These are phyloP conservation scores for Rhizopogon sp. DNA, from an alignment of 768 basidiomycete genomes.

Conservation along the genomic window DNA sequence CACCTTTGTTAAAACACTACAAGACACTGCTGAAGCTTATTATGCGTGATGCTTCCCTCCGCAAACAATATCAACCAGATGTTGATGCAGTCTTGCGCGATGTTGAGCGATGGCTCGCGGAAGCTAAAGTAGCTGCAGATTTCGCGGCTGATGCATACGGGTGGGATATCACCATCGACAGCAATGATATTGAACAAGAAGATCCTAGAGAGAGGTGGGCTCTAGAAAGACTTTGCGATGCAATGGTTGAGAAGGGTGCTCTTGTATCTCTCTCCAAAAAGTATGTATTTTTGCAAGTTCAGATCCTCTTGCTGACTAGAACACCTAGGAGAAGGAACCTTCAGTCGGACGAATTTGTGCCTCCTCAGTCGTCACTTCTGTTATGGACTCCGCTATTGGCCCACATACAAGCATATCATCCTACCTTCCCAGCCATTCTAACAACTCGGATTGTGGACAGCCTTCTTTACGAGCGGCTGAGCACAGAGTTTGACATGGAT, in stretches of 20 bases:
- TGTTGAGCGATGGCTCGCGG: constrained; percentile 75
- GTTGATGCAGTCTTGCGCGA: constrained; percentile 50
- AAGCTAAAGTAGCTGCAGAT: constrained; percentile 61
- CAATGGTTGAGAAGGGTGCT: constrained; percentile 62
- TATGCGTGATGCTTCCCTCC: constrained; percentile 60
- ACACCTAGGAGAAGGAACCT: constrained; percentile 50
- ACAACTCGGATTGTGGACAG: constrained; percentile 38
- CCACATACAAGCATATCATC: constrained; percentile 53
- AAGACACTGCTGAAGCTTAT: constrained; percentile 61
- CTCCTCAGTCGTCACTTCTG: constrained; percentile 46
- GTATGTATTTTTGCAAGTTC: constrained; percentile 36
- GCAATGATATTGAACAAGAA: constrained; percentile 27
- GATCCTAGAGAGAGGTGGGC: constrained; percentile 63
- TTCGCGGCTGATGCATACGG: constrained; percentile 39
- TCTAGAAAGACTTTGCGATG: constrained; percentile 61
- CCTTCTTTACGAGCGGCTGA: constrained; percentile 20
- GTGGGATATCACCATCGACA: constrained; percentile 34
- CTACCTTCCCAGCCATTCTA: constrained; percentile 47
- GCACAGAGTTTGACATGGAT: constrained; percentile 9
- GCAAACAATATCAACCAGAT: constrained; percentile 43
- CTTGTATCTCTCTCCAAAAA: constrained; percentile 83
- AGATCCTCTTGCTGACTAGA: constrained; percentile 3
- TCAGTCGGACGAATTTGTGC: constrained; percentile 37
- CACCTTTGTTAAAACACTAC: constrained; percentile 69
- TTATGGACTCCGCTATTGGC: constrained; percentile 65